Base-by-base conservation (phyloP, 257 asterid species). In the Leptodermis oblonga region DNA sequence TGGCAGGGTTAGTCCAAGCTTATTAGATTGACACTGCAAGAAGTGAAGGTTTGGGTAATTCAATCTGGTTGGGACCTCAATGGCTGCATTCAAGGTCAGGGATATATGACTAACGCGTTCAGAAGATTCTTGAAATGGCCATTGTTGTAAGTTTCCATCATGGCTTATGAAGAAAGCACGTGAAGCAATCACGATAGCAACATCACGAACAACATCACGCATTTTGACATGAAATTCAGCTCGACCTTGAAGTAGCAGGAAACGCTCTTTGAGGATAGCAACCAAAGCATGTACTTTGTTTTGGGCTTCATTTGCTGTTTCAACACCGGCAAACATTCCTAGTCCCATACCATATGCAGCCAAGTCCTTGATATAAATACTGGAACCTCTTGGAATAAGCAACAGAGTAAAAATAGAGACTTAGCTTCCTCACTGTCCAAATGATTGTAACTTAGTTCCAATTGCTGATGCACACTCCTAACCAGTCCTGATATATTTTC, bases 371-470 rank as follows among this genome's bases (percentile, higher is more conserved):
- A 73, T 5, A 55, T 34, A 6, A 53, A 75, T 63, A 10, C 41
- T 36, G 43, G 41, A 37, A 39, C 48, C 60, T 78, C 78, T 15
- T 30, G 75, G n/a, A 71, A 79, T 36, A 75, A 67, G 52, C 63
- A 79, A 48, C 80, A 79, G 23, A 79, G 68, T 36, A 74, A 65
- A 62, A 79, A 79, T 17, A 73, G 69, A 7, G 53, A 17, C 62
- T 53, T 70, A 67, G 69, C 63, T 63, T 78, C 73, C 4, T 55
- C 28, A 64, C 51, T 55, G 36, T 69, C 71, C 61, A 77, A 58
- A 9, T 65, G 71, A 51, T 63, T 53, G 69, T 73, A 73, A 43
- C 82, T 73, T 4, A 73, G 58, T 75, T 61, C 60, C 28, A 78
- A 36, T 28, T 42, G 72, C 22, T 18, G 48, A 36, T 72, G 69